Evolutionary conservation across 1,284 basidiomycete genomes (phyloP), one percentile per base, ranked within the genome.

Genomic region (Marasmius oreades): DNA sequence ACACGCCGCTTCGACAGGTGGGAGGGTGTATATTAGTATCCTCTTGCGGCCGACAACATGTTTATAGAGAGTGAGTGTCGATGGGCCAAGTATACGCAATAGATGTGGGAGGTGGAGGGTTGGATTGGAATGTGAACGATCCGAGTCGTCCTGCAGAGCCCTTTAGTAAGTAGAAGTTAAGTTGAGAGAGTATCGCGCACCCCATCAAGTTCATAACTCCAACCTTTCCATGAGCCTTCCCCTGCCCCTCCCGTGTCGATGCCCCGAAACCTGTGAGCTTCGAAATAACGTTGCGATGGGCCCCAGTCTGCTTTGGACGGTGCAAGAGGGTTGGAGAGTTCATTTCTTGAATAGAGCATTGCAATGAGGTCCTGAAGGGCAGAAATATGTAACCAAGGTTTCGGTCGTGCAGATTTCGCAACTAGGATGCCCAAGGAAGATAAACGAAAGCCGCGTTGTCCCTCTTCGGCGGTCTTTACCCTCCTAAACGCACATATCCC

Each of bases 381-480:
- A 0, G 76, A 67, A 3, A 85, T 76, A 65, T 92, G 90, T 51
- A 74, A 69, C 87, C 89, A 92, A 12, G 90, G 86, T 22, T 86
- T 76, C 28, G 88, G 79, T 55, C 86, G 76, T 1, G 71, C 62
- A 7, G 86, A 85, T 57, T 77, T 81, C 10, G 81, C 84, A 26
- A 92, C 77, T 0, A 92, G 73, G 36, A 92, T 78, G n/a, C 88
- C 90, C 0, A 92, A 73, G 1, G 90, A 89, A 1, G 86, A 86
- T 16, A 92, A 80, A 34, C 86, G 82, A 66, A 88, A 89, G 5
- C 90, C 90, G 47, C 90, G 81, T 60, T 90, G 87, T 1, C 86
- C 88, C 31, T 81, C 71, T 62, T 88, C 86, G 8, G 80, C 68
- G 0, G 89, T 89, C 59, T 77, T 77, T 18, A 86, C 79, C 2